Evolutionary conservation across 2,329 filamentous ascomycete species (phyloP), one percentile per base, ranked within the genome.

Genomic region (Aspergillus sp.): DNA sequence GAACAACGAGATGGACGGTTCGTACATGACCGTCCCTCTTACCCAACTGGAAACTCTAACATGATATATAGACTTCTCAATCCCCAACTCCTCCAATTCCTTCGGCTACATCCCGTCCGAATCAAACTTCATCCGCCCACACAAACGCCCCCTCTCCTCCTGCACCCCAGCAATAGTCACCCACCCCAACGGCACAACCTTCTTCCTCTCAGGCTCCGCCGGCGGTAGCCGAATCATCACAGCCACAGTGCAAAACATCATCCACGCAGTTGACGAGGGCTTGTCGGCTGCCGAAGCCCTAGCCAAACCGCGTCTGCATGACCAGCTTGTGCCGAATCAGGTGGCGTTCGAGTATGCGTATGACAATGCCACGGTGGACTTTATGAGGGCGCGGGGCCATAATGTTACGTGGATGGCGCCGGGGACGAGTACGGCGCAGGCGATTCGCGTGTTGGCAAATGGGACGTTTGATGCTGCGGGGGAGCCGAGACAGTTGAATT

Each of bases 221-320:
- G 92, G 92, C 33, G 92, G 91, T 3, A 90, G 86, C 19, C 84
- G 90, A 27, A 96, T 96, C 77, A 91, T 93, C 70, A 93, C 90
- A 0, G 78, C 89, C 3, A 93, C 89, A 0, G 81, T 91, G 7
- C 90, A 91, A 70, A 86, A 87, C 40, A 77, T 92, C 5, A 88
- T 90, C 76, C 84, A 91, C 67, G 81, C 90, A 6, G 76, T 96
- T 3, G 88, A 93, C 66, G 82, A 85, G 61, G 78, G 79, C 14
- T 78, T 87, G 73, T 84, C 81, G 0, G 80, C 87, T 5, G 73
- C 76, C 0, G 77, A 88, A 51, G 89, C 90, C 0, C 79, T 96
- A 14, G 79, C 78, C 0, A 73, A 82, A 66, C 89, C 89, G 0
- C 80, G 92, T 8, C 76, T 96, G 21, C 92, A 96, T 68, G 90